A percentile compares a stretch with the other conserved stretches of the same genome.
Conservation (phyloP, 441 rosid genomes). For the Mallotus repandus region DNA sequence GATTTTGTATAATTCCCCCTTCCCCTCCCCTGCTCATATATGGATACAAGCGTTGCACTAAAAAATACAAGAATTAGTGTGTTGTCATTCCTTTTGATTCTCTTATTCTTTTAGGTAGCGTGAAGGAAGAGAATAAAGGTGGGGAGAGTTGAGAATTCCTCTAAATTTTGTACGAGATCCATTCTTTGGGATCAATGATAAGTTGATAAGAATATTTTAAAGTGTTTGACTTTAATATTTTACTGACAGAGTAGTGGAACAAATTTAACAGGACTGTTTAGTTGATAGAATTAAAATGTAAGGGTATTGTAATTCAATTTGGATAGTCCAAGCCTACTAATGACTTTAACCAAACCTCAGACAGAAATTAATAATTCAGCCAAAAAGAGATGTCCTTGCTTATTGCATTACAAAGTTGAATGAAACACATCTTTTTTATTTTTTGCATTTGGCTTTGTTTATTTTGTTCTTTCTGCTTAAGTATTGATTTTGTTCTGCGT, state of each 20-base stretch:
- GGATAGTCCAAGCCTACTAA: background rate
- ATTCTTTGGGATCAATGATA: too few species aligned
- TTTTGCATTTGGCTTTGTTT: slow-evolving; percentile 4
- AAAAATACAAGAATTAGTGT: background rate
- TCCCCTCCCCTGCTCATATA: background rate
- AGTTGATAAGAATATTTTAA: too few species aligned
- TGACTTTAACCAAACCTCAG: background rate
- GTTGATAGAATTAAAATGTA: background rate
- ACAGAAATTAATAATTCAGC: background rate
- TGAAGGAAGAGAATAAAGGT: background rate
- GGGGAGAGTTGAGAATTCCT: too few species aligned
- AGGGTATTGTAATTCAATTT: background rate
- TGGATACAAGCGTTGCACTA: too few species aligned
- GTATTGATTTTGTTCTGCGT: slow-evolving; percentile 15
- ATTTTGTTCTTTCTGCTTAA: slow-evolving; percentile 8
- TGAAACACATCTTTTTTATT: background rate
- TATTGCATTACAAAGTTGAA: slow-evolving; percentile 8
- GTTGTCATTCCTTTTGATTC: background rate
- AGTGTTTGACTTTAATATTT: too few species aligned
- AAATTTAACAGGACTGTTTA: background rate
- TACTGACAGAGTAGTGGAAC: too few species aligned
- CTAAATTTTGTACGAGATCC: background rate
- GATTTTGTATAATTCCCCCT: background rate
- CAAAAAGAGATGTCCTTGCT: background rate
- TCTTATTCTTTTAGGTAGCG: background rate